Evolutionary conservation across 495 filamentous ascomycete genomes (phyloP).

Genomic region (Bombardia bombarda): DNA sequence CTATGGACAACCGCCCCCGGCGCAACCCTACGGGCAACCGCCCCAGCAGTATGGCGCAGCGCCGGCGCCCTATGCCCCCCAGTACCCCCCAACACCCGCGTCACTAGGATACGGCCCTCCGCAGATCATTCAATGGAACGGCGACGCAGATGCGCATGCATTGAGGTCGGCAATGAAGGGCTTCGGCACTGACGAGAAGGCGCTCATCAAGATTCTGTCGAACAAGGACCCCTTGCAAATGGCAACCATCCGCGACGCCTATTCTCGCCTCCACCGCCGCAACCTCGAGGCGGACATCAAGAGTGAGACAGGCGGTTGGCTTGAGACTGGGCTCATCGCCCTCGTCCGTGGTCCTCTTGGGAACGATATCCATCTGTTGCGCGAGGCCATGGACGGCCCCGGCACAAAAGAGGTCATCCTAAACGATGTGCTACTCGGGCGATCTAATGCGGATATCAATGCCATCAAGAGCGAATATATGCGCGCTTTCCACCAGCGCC

Average conservation of each 20-base stretch:
- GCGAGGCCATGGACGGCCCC: conserved; percentile 61
- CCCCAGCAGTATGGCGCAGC: conserved; percentile 32
- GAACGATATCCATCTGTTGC: conserved; percentile 57
- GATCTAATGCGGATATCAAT: conserved; percentile 75
- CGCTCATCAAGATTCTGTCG: conserved; percentile 58
- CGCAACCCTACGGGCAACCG: background rate
- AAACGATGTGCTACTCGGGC: conserved; percentile 75
- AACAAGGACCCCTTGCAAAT: conserved; percentile 67
- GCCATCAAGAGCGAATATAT: conserved; percentile 75
- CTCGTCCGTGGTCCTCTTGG: conserved; percentile 69
- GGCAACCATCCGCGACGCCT: conserved; percentile 57
- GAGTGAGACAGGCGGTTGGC: conserved; percentile 65
- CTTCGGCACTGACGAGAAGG: conserved; percentile 77
- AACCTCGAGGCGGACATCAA: conserved; percentile 66
- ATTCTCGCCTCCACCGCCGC: conserved; percentile 50
- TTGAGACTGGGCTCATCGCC: conserved; percentile 60
- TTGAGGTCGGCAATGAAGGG: conserved; percentile 84
- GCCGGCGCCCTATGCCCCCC: conserved; percentile 14
- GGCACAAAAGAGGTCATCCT: conserved; percentile 83
- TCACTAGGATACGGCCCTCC: conserved; percentile 56
- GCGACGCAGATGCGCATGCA: conserved; percentile 53
- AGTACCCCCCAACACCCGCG: conserved; percentile 43
- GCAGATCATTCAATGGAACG: conserved; percentile 57
- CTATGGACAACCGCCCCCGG: conserved; percentile 3
- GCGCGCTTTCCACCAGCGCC: conserved; percentile 45